Conservation (phyloP, 2,329 filamentous ascomycete species). For the Penicillium palitans region DNA sequence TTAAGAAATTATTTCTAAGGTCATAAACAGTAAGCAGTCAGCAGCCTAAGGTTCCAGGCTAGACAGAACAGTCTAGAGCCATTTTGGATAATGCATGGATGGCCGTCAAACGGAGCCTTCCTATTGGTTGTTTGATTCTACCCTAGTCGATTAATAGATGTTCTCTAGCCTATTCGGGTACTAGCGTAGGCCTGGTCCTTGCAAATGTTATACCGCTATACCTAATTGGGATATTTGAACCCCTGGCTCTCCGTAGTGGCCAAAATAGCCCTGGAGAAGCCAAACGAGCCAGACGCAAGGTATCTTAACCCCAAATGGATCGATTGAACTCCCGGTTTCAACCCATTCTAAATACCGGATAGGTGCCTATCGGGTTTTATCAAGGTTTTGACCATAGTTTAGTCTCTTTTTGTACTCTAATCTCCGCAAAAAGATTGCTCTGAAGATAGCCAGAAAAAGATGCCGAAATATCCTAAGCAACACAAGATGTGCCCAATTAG, state of each 20-base stretch:
- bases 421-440: not conserved
- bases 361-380: too few relatives aligned
- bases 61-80: not conserved
- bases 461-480: not conserved
- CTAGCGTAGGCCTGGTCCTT: not conserved
- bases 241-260: not conserved
- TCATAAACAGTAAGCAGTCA: not conserved
- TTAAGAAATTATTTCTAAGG: not conserved
- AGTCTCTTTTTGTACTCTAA: not conserved
- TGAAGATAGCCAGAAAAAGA: not conserved
- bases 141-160: not conserved
- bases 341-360: not conserved
- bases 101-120: too few relatives aligned
- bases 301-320: too few relatives aligned
- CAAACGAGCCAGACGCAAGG: not conserved
- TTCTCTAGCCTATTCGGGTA: not conserved
- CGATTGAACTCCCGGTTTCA: not conserved
- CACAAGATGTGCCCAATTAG: not conserved
- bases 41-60: not conserved
- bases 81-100: not conserved
- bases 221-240: not conserved
- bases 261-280: not conserved
- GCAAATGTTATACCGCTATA: not conserved
- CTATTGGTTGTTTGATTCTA: not conserved
- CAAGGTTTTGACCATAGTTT: too few relatives aligned